These are phyloP conservation scores for Schizosaccharomyces octosporus DNA, from an alignment of 805 yeast genomes.

Conservation along the genomic window DNA sequence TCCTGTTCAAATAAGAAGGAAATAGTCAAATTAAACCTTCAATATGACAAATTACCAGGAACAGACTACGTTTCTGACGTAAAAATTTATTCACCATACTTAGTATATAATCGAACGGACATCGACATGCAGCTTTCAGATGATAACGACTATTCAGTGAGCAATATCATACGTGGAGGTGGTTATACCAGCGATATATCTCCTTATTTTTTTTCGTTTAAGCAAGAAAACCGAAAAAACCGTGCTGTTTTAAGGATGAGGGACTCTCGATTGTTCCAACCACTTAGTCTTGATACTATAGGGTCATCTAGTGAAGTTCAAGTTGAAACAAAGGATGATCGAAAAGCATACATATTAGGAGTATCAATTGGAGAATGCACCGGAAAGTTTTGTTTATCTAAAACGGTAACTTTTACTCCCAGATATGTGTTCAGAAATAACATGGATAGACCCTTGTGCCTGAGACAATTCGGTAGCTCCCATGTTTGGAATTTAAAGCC, in stretches of 20 bases:
- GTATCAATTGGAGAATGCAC: conserved; percentile 54
- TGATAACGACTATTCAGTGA: not conserved
- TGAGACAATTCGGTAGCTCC: conserved; percentile 16
- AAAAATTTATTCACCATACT: not conserved
- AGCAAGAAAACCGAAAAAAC: conserved; percentile 31
- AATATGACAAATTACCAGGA: not conserved
- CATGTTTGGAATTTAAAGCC: not conserved
- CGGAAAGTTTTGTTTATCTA: conserved; percentile 55
- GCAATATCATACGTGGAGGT: not conserved
- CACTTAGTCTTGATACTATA: conserved; percentile 65
- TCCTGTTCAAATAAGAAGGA: not conserved
- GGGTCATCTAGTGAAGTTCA: conserved; percentile 50
- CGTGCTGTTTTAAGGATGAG: conserved; percentile 42
- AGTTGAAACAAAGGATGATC: conserved; percentile 14
- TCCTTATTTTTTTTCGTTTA: conserved; percentile 76
- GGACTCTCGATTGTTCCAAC: conserved; percentile 46
- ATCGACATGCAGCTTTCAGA: not conserved
- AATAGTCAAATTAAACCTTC: not conserved
- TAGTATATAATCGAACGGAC: not conserved
- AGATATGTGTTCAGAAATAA: conserved; percentile 52
- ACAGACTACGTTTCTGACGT: not conserved
- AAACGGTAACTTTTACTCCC: conserved; percentile 60
- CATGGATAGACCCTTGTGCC: conserved; percentile 28
- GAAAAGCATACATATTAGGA: conserved; percentile 47
- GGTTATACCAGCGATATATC: not conserved